Evolutionary conservation across 164 flowering plant species (phyloP).

Genomic region (Chloranthus sessilifolius): DNA sequence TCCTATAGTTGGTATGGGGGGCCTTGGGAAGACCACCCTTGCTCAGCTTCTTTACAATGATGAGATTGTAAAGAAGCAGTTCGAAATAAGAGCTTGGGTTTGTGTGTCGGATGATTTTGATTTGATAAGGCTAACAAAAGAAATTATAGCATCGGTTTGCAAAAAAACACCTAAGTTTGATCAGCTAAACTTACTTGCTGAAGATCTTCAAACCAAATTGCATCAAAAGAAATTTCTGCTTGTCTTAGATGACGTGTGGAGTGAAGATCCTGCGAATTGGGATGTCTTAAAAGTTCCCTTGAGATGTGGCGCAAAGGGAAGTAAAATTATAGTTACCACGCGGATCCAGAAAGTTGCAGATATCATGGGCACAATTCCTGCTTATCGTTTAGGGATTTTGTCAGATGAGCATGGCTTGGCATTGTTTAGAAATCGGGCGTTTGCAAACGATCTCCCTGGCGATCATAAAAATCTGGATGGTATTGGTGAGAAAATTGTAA

Average conservation of each 20-base stretch:
- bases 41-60: no score
- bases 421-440: background rate
- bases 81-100: no score
- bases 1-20: no score
- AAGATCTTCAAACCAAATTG: background rate
- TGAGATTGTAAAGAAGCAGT: no score
- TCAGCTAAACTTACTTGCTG: no score
- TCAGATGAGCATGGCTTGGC: background rate
- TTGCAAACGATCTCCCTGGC: background rate
- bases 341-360: constrained; percentile 9
- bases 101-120: no score
- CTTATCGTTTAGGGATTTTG: background rate
- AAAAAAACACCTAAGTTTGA: no score
- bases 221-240: constrained; percentile 10
- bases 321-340: constrained; percentile 16
- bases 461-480: background rate
- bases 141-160: no score
- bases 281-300: constrained; percentile 4
- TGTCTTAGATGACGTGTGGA: constrained; percentile 19
- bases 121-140: no score
- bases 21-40: no score
- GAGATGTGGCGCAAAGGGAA: constrained; percentile 6
- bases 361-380: constrained; percentile 4
- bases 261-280: constrained; percentile 5
- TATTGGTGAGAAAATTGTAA: constrained; percentile 2